Percentiles rank a stretch among this genome's conserved stretches.
Conservation (phyloP, 495 filamentous ascomycete genomes). For the Aspergillus saccharolyticus region DNA sequence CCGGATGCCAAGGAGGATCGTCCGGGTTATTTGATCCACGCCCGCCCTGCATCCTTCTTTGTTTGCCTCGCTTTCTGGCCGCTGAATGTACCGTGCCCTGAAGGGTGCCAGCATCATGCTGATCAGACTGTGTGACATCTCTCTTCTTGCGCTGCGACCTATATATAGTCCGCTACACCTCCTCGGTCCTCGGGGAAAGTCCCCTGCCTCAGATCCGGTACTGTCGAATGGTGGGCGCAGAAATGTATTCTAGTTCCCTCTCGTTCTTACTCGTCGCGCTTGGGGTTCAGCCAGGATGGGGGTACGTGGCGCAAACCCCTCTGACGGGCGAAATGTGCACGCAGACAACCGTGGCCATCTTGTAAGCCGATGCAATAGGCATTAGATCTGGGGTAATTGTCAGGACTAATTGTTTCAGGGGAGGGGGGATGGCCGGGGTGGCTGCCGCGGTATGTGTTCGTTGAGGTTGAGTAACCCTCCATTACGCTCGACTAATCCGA, state of each 20-base stretch:
- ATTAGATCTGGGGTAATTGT: neutral
- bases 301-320: slow-evolving; percentile 7
- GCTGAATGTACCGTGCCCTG: neutral
- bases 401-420: slow-evolving; percentile 20
- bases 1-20: neutral
- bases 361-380: slow-evolving; percentile 21
- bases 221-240: neutral
- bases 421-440: slow-evolving; percentile 57
- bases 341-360: slow-evolving; percentile 13
- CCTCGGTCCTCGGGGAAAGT: neutral
- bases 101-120: neutral
- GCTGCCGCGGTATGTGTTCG: slow-evolving; percentile 55
- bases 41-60: neutral
- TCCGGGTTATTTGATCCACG: neutral
- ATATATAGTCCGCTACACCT: neutral
- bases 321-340: slow-evolving; percentile 1
- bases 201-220: too few species aligned
- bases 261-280: neutral
- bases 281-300: neutral
- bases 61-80: neutral
- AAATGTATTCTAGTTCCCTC: neutral
- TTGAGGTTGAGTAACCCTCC: neutral
- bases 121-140: neutral
- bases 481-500: neutral
- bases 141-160: neutral